These are phyloP conservation scores for Colletotrichum chlorophyti DNA, from an alignment of 2,329 filamentous ascomycete species.

Conservation along the genomic window DNA sequence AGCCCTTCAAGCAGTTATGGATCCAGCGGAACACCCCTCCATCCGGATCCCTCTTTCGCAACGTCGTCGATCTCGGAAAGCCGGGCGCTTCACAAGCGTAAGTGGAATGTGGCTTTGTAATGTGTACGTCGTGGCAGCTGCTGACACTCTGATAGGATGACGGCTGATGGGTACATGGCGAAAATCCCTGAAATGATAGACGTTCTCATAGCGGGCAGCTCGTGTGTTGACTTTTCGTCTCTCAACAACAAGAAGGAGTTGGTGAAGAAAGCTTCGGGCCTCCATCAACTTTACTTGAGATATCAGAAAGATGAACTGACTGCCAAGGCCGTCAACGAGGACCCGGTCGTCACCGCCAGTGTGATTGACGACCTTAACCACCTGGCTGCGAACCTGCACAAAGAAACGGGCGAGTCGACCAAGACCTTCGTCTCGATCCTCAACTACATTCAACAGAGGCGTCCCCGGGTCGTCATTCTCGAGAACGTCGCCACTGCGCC, in stretches of 20 bases:
- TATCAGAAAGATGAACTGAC: too few relatives aligned
- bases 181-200: slow-evolving; percentile 65
- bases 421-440: slow-evolving; percentile 70
- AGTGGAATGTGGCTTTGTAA: slow-evolving; percentile 36
- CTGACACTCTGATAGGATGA: slow-evolving; percentile 54
- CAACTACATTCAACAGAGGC: slow-evolving; percentile 58
- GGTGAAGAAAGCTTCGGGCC: slow-evolving; percentile 53
- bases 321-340: too few relatives aligned
- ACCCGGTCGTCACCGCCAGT: background rate
- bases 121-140: slow-evolving; percentile 5
- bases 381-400: slow-evolving; percentile 61
- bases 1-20: slow-evolving; percentile 68
- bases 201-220: slow-evolving; percentile 74
- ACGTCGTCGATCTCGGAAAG: slow-evolving; percentile 62
- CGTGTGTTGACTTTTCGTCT: slow-evolving; percentile 76
- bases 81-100: slow-evolving; percentile 48
- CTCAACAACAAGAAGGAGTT: slow-evolving; percentile 61
- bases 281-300: slow-evolving; percentile 59
- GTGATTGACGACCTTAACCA: slow-evolving; percentile 36
- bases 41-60: slow-evolving; percentile 58
- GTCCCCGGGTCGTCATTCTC: slow-evolving; percentile 70
- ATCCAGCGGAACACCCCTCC: slow-evolving; percentile 66
- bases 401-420: slow-evolving; percentile 66
- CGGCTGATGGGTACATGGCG: slow-evolving; percentile 68
- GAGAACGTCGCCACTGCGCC: slow-evolving; percentile 73